Conservation (phyloP, 202 grass and related monocot species). For the Elaeis oleifera region DNA sequence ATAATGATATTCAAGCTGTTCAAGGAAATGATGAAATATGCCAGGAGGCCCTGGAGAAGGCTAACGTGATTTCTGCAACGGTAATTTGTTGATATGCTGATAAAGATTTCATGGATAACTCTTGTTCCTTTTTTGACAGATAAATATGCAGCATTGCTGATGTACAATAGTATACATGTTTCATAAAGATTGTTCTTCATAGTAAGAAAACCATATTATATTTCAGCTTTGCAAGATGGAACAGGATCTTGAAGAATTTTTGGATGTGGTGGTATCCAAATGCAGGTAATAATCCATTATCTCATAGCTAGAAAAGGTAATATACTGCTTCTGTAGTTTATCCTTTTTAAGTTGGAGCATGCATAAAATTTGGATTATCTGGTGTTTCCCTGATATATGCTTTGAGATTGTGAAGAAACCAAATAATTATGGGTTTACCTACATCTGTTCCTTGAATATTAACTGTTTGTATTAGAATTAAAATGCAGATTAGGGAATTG, state of each 20-base stretch:
- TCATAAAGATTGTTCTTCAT: background rate
- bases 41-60: slow-evolving; percentile 31
- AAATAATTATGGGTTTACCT: no score
- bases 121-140: no score
- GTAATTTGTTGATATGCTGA: slow-evolving; percentile 28
- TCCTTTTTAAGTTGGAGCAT: no score
- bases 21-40: slow-evolving; percentile 32
- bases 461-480: no score
- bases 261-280: slow-evolving; percentile 49
- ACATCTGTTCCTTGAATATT: no score
- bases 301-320: background rate
- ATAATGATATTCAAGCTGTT: slow-evolving; percentile 32
- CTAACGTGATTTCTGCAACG: slow-evolving; percentile 34
- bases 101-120: no score
- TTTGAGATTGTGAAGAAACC: no score
- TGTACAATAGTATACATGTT: background rate
- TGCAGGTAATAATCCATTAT: slow-evolving; percentile 47
- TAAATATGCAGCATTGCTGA: background rate
- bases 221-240: slow-evolving; percentile 69
- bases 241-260: slow-evolving; percentile 39
- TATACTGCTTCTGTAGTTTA: no score
- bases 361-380: no score
- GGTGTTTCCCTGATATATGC: no score
- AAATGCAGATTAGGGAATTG: no score
- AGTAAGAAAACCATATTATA: slow-evolving; percentile 13